These are phyloP conservation scores for Clathrospora elynae DNA, from an alignment of 2,329 filamentous ascomycete species.

Conservation along the genomic window DNA sequence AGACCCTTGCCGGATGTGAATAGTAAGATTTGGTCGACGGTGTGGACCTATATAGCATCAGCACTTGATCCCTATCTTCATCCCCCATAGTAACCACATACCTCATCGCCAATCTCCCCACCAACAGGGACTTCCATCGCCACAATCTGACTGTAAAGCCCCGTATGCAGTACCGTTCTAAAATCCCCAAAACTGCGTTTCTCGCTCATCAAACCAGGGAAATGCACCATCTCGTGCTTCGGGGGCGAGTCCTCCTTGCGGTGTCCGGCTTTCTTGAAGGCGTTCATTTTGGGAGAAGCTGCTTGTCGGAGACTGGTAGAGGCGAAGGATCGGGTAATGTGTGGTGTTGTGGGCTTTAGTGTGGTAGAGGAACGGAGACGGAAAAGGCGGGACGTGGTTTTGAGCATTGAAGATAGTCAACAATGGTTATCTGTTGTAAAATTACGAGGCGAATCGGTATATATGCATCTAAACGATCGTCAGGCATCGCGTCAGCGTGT, in stretches of 20 bases:
- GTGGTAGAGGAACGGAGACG: slow-evolving; percentile 1
- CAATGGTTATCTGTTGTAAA: too few relatives aligned
- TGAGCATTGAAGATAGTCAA: slow-evolving; percentile 30
- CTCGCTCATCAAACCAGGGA: slow-evolving; percentile 60
- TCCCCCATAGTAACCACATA: too few relatives aligned
- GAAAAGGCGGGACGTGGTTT: slow-evolving; percentile 24
- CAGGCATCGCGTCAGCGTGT: too few relatives aligned
- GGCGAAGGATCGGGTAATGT: slow-evolving; percentile 7
- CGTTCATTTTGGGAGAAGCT: slow-evolving; percentile 22
- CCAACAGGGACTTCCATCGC: slow-evolving; percentile 68
- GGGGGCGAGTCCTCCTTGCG: slow-evolving; percentile 33
- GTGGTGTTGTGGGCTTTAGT: slow-evolving; percentile 1
- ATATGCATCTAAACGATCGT: slow-evolving; percentile 1
- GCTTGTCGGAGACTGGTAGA: neutral
- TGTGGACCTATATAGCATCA: too few relatives aligned
- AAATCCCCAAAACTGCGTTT: slow-evolving; percentile 64
- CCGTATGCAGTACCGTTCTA: slow-evolving; percentile 66
- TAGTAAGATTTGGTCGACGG: slow-evolving; percentile 67
- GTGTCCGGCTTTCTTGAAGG: slow-evolving; percentile 37
- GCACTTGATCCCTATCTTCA: too few relatives aligned
- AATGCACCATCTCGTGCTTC: slow-evolving; percentile 63
- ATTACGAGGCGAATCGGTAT: neutral
- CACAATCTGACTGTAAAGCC: slow-evolving; percentile 66
- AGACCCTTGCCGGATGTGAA: slow-evolving; percentile 65
- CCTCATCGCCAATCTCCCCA: slow-evolving; percentile 70